Percentiles rank a stretch among this genome's conserved stretches.
Conservation (phyloP, 441 rosid genomes). For the Pelargonium cotyledonis region DNA sequence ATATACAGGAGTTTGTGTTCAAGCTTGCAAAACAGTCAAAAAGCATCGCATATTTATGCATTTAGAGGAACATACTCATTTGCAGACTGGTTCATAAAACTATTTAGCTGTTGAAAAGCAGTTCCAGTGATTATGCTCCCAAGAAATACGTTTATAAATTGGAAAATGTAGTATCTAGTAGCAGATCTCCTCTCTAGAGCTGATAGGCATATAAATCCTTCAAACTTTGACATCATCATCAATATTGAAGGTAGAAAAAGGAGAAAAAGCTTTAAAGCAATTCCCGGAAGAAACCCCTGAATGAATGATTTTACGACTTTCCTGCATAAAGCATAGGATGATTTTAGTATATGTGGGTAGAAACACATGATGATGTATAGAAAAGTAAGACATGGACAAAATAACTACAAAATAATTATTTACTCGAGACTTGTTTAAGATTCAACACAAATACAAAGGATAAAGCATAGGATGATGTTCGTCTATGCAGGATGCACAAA, state of each 20-base stretch:
- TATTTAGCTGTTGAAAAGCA: conserved; percentile 73
- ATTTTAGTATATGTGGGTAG: background rate
- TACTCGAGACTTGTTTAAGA: background rate
- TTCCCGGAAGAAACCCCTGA: conserved; percentile 80
- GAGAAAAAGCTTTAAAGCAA: conserved; percentile 89
- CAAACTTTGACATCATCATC: conserved; percentile 92
- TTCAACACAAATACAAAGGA: background rate
- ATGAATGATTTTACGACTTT: conserved; percentile 55
- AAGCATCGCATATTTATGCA: background rate
- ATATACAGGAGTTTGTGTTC: background rate
- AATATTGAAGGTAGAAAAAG: conserved; percentile 79
- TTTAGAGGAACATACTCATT: conserved; percentile 42
- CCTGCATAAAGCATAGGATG: conserved; percentile 32
- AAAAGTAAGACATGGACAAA: background rate
- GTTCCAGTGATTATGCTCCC: conserved; percentile 62
- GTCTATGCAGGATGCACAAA: too few species aligned
- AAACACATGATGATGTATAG: background rate
- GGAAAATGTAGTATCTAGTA: conserved; percentile 71
- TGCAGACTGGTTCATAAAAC: conserved; percentile 60
- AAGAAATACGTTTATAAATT: conserved; percentile 73
- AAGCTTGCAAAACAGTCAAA: background rate
- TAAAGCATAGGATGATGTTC: too few species aligned
- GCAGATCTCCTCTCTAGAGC: conserved; percentile 85
- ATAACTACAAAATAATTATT: background rate
- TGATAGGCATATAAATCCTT: conserved; percentile 73